Evolutionary conservation across 495 filamentous ascomycete species (phyloP).

Genomic region (Evansstolkia leycettana): DNA sequence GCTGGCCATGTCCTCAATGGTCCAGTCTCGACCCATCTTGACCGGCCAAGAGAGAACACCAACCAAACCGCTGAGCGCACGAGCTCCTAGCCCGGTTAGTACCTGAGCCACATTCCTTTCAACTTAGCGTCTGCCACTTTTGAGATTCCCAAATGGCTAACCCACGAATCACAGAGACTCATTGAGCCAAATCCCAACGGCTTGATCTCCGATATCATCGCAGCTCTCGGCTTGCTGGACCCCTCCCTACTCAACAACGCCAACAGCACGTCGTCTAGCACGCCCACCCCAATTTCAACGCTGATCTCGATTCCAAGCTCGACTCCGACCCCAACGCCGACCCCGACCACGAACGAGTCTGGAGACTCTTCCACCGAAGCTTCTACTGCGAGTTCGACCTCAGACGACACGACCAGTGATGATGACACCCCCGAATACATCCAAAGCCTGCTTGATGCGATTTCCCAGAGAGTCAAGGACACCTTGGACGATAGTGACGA

Average conservation of each 20-base stretch:
- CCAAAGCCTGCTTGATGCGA: slow-evolving; percentile 7
- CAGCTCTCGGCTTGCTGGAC: slow-evolving; percentile 15
- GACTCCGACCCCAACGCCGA: slow-evolving; percentile 1
- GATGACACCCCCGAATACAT: slow-evolving; percentile 7
- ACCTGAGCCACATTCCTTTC: not conserved
- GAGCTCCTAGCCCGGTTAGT: slow-evolving; percentile 6
- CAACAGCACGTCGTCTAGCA: not conserved
- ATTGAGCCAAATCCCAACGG: slow-evolving; percentile 15
- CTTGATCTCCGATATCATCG: slow-evolving; percentile 13
- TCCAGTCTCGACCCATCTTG: slow-evolving; percentile 3
- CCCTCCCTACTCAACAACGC: slow-evolving; percentile 1
- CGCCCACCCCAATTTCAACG: not conserved
- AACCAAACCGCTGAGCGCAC: not conserved
- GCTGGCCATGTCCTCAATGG: slow-evolving; percentile 4
- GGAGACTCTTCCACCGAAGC: not conserved
- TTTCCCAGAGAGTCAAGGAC: slow-evolving; percentile 13
- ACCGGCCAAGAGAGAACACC: not conserved
- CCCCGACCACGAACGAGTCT: slow-evolving; percentile 3
- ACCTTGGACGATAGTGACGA: slow-evolving; percentile 25
- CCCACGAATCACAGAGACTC: slow-evolving; percentile 11
- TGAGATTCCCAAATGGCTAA: not conserved
- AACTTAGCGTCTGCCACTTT: not conserved
- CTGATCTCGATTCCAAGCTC: not conserved
- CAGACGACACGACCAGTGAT: slow-evolving; percentile 5
- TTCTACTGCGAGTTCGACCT: not conserved